Base-by-base conservation (phyloP, 495 filamentous ascomycete genomes). In the Penicillium roqueforti region DNA sequence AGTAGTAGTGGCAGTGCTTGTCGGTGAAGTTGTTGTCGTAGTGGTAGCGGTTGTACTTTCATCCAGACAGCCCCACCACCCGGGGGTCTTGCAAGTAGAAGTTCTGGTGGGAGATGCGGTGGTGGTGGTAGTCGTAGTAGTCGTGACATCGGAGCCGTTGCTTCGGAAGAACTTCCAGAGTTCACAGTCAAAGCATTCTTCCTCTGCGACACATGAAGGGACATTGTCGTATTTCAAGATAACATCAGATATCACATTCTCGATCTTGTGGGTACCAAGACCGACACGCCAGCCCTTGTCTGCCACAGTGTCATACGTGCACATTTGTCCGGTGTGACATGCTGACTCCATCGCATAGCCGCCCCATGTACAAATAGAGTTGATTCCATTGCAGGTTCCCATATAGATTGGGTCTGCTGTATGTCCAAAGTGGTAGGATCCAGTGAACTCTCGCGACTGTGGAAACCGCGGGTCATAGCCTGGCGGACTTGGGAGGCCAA, bases 331-430 rank as follows among this genome's bases (percentile, higher is more conserved):
- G 1, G 89, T 88, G 57, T 98, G 93, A 59, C 93, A 98, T 31
- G 85, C 80, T 16, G 89, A 87, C 68, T 98, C 92, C 76, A 98
- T 76, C 6, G 95, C 91, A 67, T 97, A 98, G 6, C 93, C 93
- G n/a, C 81, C 92, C 61, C 93, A 85, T 16, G 91, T 91, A 66
- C 93, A 98, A 6, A 81, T 79, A 11, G 92, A 89, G 23, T 87
- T 90, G 14, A 89, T 88, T 31, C 87, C 88, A 66, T 95, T 96
- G 69, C 93, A 98, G 9, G 86, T 87, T 26, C 93, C 93, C 79
- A 97, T 91, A 65, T 85, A 98, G 6, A 98, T 81, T 0, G 93
- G 93, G 70, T 98, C 93, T 7, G 95, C 93, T 5, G 89, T 97
- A 65, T 97, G 89, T 6, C 93, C 93, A 63, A 97, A 89, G 70